Base-by-base conservation (phyloP, 2,329 filamentous ascomycete genomes). In the Fonsecaea nubica region DNA sequence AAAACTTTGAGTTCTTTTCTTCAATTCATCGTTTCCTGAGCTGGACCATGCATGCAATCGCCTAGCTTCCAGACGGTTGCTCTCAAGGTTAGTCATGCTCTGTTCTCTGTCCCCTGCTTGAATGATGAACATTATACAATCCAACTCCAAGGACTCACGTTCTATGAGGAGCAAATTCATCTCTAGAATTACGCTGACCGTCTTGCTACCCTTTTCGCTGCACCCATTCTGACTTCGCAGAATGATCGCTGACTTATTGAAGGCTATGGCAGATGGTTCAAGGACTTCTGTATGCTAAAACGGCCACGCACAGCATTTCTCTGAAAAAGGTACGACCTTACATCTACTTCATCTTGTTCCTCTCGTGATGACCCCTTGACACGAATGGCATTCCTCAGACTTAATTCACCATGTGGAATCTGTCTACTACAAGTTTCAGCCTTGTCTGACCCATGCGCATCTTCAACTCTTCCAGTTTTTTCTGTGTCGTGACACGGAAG, bases 331-430 rank as follows among this genome's bases (percentile, higher is more conserved):
- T 85, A 80, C 66, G 73, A 30, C 76, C 12, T 18, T 63, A 35
- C 25, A 62, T 58, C 52, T 63, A 58, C 38, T 50, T n/a, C 59
- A 40, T 57, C 64, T 68, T 65, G 67, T 80, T 80, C 76, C 77
- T 30, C 25, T 30, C 18, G 80, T 88, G 86, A 88, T 88, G 86
- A 88, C 83, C 77, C 78, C 78, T 81, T 79, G 86, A 88, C 86
- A 86, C 77, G 84, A 84, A 86, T 85, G 86, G 86, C 86, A 88
- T 88, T 88, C 86, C 86, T 88, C 86, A 84, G 85, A 81, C 86
- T 83, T 85, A 88, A 88, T 79, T 80, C 78, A 81, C 77, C 79
- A 83, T 88, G 86, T 87, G 83, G 86, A 88, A 85, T 83, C 82
- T 85, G 85, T 87, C 82, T 79, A 74, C 77, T 77, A 81, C 77